Evolutionary conservation across 169 alveolate species (phyloP), one percentile per base, ranked within the genome.

Genomic region (Plasmodium relictum): DNA sequence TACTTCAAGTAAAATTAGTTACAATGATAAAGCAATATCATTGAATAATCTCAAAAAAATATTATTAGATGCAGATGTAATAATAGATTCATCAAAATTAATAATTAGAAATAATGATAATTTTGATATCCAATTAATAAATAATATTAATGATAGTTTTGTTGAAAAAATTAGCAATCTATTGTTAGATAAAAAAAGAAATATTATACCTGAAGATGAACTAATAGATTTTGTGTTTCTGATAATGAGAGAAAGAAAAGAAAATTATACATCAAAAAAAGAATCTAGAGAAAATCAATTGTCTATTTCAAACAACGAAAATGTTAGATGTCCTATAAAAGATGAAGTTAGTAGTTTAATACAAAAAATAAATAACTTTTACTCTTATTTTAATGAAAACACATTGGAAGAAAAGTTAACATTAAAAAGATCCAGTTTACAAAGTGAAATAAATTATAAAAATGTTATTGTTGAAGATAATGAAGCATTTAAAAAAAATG

Each of bases 61-160:
- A 4, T 50, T 80, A 3, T 44, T 80, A 31, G 80, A 66, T 37
- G 37, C 41, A 80, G 58, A 66, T 54, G 73, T 80, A n/a, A 45
- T 80, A 26, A 80, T 80, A n/a, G 74, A 80, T 12, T 41, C 50
- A 41, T 52, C 80, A 10, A 80, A 66, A 65, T 48, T 80, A n/a
- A 42, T 16, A 12, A 52, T 66, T 24, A 41, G 52, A 16, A 59
- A 54, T 2, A 68, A 80, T 54, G 90, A 80, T 8, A 16, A 66
- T 65, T 80, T 80, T 45, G 90, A 66, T 37, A 52, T 80, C 3
- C 62, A 54, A 20, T 68, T 80, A 44, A 66, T 80, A 66, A 65
- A 80, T 58, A 80, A 80, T 58, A 80, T 80, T 31, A 80, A 50
- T 26, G 83, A 80, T 68, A 41, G 80, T 18, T 80, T 80, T 58